Percentiles rank a stretch among this genome's conserved stretches.
Conservation (phyloP, 2,329 filamentous ascomycete species). For the Aspergillus sclerotialis region DNA sequence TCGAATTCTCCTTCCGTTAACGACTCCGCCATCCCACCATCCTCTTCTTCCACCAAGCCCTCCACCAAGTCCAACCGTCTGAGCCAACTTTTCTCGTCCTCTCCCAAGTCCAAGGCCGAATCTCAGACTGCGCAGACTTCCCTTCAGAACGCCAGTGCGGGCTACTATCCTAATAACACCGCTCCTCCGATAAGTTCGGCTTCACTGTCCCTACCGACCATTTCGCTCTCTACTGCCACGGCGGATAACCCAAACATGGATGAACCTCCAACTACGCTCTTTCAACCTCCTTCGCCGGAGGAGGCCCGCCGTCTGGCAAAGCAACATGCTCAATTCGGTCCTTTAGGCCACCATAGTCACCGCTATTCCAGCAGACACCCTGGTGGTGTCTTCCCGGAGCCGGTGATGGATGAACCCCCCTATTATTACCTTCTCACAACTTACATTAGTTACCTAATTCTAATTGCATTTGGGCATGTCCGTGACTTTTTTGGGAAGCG, state of each 20-base stretch:
- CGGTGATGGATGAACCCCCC: constrained; percentile 88
- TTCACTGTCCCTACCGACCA: constrained; percentile 75
- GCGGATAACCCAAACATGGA: constrained; percentile 69
- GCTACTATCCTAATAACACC: constrained; percentile 40
- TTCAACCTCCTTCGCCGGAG: constrained; percentile 78
- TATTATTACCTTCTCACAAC: constrained; percentile 97
- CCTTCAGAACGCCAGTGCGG: constrained; percentile 59
- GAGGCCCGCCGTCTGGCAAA: constrained; percentile 70
- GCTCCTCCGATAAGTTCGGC: constrained; percentile 61
- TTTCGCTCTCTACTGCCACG: constrained; percentile 81
- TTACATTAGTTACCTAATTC: constrained; percentile 93
- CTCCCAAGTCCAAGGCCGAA: constrained; percentile 66
- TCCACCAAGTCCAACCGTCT: constrained; percentile 66
- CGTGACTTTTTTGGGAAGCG: constrained; percentile 97
- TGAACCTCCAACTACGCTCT: constrained; percentile 69
- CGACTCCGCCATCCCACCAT: constrained; percentile 42
- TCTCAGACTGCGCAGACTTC: constrained; percentile 46
- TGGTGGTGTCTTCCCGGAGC: constrained; percentile 70
- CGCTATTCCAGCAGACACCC: constrained; percentile 84
- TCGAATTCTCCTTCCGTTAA: constrained; percentile 53
- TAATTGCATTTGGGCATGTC: constrained; percentile 92
- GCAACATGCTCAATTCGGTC: constrained; percentile 85
- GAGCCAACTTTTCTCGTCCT: constrained; percentile 73
- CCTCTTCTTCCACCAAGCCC: constrained; percentile 42
- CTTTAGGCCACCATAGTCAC: constrained; percentile 71